A percentile compares a stretch with the other conserved stretches of the same genome.
These are phyloP conservation scores for Capsella rubella DNA, from an alignment of 441 rosid species.

Conservation along the genomic window DNA sequence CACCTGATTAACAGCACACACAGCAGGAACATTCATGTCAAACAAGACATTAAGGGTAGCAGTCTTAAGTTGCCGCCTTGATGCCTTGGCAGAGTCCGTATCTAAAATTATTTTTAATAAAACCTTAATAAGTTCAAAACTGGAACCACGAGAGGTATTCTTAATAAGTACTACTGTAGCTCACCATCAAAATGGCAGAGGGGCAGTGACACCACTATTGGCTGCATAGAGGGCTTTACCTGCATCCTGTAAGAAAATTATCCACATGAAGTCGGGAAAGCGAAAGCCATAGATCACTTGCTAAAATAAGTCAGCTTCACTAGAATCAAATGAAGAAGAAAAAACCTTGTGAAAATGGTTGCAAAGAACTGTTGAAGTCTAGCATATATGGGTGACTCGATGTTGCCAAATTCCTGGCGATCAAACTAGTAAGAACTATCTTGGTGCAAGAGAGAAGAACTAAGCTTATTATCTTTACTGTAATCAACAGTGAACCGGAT, in stretches of 20 bases:
- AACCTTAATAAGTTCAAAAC: conserved; percentile 17
- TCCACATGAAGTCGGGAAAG: conserved; percentile 4
- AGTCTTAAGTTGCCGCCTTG: conserved; percentile 87
- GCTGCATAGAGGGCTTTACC: conserved; percentile 70
- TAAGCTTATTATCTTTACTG: conserved; percentile 13
- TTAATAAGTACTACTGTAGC: conserved; percentile 39
- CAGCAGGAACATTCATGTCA: conserved; percentile 90
- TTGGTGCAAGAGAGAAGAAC: conserved; percentile 21
- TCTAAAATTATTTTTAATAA: conserved; percentile 46
- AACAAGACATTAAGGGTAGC: conserved; percentile 74
- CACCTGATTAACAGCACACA: conserved; percentile 92
- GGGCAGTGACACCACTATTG: conserved; percentile 81
- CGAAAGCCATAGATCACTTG: background rate
- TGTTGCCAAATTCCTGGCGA: conserved; percentile 89
- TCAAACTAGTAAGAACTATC: conserved; percentile 41
- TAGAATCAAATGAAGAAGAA: background rate
- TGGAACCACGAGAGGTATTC: conserved; percentile 16
- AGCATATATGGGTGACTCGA: conserved; percentile 81
- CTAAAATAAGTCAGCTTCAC: conserved; percentile 11
- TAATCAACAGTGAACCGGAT: background rate
- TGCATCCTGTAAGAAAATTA: conserved; percentile 71
- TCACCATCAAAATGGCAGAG: conserved; percentile 91
- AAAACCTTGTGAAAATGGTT: conserved; percentile 75
- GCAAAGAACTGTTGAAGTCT: conserved; percentile 73
- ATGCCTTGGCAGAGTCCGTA: conserved; percentile 89